Evolutionary conservation across 2,329 filamentous ascomycete genomes (phyloP), one percentile per base, ranked within the genome.

Genomic region (Aspergillus fijiensis): DNA sequence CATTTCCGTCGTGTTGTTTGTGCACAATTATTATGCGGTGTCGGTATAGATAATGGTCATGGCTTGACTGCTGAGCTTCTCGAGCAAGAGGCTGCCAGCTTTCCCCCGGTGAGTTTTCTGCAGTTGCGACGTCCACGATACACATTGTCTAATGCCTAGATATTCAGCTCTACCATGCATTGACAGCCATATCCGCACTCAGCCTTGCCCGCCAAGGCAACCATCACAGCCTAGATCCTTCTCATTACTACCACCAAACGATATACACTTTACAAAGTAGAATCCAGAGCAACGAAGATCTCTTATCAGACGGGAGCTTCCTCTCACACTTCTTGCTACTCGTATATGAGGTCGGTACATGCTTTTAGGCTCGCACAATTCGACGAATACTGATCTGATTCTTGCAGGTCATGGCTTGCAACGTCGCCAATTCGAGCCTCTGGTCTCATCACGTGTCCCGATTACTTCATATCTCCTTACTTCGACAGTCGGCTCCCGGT

Each of bases 291-390:
- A 73, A 79, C 12, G 75, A 81, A 50, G 81, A 86, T 64, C 72
- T 85, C n/a, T 77, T 81, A 19, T 84, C 82, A 0, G 82, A 86
- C 66, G 83, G 82, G n/a, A 76, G 82, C 25, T 81, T 86, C 60
- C 76, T 85, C 29, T 82, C 83, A 1, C 83, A 86, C 68, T 85
- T 85, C 62, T 72, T 86, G 4, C 76, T 86, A 7, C 77, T 85
- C 33, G 72, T 85, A 21, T 85, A 85, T 67, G 84, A 86, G 72
- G 81, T 84, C 60, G 70, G 76, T n/a, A 16, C 11, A 27, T 9
- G 9, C 5, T 12, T 5, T 69, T 61, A 62, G n/a, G 12, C 39
- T 11, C 14, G 14, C 25, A 23, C 21, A 52, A 5, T 16, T 56
- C 12, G 7, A 33, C 31, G 29, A 35, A 11, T 45, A 42, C 63